Conservation (phyloP, 257 asterid genomes). For the Plantago ovata region DNA sequence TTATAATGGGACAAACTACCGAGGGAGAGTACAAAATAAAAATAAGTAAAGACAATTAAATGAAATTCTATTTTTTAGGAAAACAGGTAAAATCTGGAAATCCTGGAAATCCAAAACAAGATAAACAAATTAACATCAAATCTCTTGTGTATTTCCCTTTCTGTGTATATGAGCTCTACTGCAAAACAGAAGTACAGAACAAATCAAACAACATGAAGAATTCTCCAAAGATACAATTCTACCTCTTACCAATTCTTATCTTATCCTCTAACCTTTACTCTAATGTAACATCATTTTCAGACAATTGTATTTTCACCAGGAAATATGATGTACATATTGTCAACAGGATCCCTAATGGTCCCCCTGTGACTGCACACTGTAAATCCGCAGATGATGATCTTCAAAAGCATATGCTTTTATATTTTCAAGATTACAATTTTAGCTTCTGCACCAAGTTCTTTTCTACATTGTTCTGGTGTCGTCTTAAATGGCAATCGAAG, state of each 20-base stretch:
- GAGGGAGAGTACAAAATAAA: too few species aligned
- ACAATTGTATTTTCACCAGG: not conserved
- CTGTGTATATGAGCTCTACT: too few species aligned
- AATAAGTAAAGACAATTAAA: too few species aligned
- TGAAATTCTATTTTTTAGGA: too few species aligned
- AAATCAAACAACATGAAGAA: too few species aligned
- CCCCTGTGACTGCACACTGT: not conserved
- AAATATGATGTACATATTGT: not conserved
- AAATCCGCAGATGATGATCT: not conserved
- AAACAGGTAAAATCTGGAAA: too few species aligned
- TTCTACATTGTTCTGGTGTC: not conserved
- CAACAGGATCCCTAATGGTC: not conserved
- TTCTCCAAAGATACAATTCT: not conserved
- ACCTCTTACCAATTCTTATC: not conserved
- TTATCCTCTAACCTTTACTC: not conserved
- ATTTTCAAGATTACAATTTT: not conserved
- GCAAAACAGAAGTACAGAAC: too few species aligned
- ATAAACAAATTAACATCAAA: too few species aligned
- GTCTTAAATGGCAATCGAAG: not conserved
- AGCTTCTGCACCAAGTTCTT: not conserved
- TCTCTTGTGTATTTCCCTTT: too few species aligned
- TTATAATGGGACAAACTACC: too few species aligned
- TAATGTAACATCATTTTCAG: not conserved
- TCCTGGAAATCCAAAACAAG: too few species aligned
- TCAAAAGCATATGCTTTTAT: not conserved